Conservation (phyloP, 495 filamentous ascomycete species). For the Lentithecium fluviatile region DNA sequence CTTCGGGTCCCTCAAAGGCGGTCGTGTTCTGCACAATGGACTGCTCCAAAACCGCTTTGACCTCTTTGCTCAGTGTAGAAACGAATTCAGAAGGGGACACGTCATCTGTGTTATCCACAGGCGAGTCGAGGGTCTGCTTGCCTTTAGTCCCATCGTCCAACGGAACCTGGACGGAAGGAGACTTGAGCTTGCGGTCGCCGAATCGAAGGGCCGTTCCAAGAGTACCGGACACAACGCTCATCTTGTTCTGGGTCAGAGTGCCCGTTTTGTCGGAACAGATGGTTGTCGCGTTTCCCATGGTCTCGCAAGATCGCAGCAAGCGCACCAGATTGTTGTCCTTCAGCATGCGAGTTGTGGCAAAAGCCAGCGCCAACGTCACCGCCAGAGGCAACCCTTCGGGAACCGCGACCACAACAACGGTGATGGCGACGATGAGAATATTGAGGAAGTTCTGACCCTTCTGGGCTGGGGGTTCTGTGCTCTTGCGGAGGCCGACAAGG, state of each 20-base stretch:
- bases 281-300: slow-evolving; percentile 97
- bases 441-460: slow-evolving; percentile 88
- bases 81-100: slow-evolving; percentile 60
- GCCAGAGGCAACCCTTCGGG: slow-evolving; percentile 91
- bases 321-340: slow-evolving; percentile 95
- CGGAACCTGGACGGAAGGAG: background rate
- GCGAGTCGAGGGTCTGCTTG: slow-evolving; percentile 33
- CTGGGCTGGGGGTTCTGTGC: slow-evolving; percentile 55
- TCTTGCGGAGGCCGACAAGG: slow-evolving; percentile 62
- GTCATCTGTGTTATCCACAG: slow-evolving; percentile 41
- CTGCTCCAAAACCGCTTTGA: slow-evolving; percentile 56
- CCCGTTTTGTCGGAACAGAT: slow-evolving; percentile 98
- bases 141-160: slow-evolving; percentile 41
- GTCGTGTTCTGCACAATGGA: slow-evolving; percentile 67
- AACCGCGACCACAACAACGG: slow-evolving; percentile 91
- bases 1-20: slow-evolving; percentile 61
- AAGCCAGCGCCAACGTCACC: slow-evolving; percentile 89
- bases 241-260: slow-evolving; percentile 76
- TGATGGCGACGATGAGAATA: slow-evolving; percentile 94
- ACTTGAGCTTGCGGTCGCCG: slow-evolving; percentile 40
- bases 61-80: slow-evolving; percentile 51
- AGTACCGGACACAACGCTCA: slow-evolving; percentile 66
- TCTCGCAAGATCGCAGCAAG: slow-evolving; percentile 87
- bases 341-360: slow-evolving; percentile 91
- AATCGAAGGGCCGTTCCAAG: slow-evolving; percentile 59